Conservation (phyloP, 768 basidiomycete genomes). For the Hirschioporus abietinus region DNA sequence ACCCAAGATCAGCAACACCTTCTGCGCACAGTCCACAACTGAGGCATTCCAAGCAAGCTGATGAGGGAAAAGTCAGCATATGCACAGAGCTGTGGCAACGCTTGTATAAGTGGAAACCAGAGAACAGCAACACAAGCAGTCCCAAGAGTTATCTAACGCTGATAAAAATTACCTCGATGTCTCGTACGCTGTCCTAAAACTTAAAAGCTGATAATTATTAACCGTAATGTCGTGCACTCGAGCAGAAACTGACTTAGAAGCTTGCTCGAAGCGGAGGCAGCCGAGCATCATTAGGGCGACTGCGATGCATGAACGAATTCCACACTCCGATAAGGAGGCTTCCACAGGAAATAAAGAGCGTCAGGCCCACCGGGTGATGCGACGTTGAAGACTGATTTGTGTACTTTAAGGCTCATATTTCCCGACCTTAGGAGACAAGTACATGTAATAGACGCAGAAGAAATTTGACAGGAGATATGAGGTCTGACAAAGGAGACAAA, state of each 20-base stretch:
- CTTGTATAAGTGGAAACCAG: too few relatives aligned
- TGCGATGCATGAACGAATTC: not conserved
- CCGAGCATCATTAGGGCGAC: not conserved
- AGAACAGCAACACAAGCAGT: too few relatives aligned
- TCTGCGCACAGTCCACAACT: constrained; percentile 65
- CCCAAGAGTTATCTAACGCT: too few relatives aligned
- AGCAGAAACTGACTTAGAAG: not conserved
- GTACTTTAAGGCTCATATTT: not conserved
- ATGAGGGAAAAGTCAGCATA: not conserved
- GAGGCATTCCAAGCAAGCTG: constrained; percentile 65
- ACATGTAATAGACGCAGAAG: not conserved
- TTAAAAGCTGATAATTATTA: too few relatives aligned
- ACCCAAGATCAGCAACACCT: constrained; percentile 22
- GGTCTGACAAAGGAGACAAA: not conserved
- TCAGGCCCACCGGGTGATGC: too few relatives aligned
- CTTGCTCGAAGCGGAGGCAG: not conserved
- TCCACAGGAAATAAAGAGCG: too few relatives aligned
- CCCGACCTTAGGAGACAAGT: not conserved
- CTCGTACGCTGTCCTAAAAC: too few relatives aligned
- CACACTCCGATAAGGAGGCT: too few relatives aligned
- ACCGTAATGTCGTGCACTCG: too few relatives aligned
- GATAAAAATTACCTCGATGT: too few relatives aligned
- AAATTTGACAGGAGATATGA: not conserved
- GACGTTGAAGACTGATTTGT: too few relatives aligned
- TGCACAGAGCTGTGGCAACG: too few relatives aligned